Evolutionary conservation across 306 rosid species (phyloP), one percentile per base, ranked within the genome.

Genomic region (Glycyrrhiza uralensis): DNA sequence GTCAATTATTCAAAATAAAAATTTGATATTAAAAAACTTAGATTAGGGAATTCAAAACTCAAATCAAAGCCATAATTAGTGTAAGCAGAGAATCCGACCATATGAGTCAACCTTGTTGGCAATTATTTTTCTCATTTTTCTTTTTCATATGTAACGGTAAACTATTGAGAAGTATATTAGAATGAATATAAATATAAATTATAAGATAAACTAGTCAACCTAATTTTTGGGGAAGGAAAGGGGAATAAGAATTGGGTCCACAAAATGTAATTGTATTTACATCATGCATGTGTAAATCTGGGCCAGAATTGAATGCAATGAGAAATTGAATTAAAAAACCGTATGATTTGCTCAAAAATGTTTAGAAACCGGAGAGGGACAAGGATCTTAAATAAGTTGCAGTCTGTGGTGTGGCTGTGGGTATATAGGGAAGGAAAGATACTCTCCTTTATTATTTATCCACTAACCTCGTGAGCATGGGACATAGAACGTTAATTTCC

Each of bases 391-490:
- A 82, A 74, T 74, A 74, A 61, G 80, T 7, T 73, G 75, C 83
- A 68, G 86, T 36, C 4, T 69, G 76, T 63, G 54, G 3, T 41
- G 54, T 23, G 55, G 56, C 55, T 56, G 49, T 15, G 18, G 72
- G 13, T 28, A 56, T 59, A 56, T 66, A n/a, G 77, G 78, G 72
- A 72, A 83, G 29, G 72, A 17, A 70, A 79, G 32, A 29, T 24
- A 41, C 61, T 70, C 58, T 69, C 60, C 79, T 80, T 83, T 83
- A 83, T 76, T 72, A 20, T 65, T 76, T 83, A 68, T 60, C 4
- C 71, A 39, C 57, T 61, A 72, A 67, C 39, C 87, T 83, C 84
- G 87, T 83, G 87, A 80, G 29, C 28, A 60, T 61, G 79, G 85
- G 78, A 50, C 85, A 81, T 30, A 57, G 1, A 35, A 3, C 32